Evolutionary conservation across 176 grass and related monocot species (phyloP).

Genomic region (Aegilops sharonensis): DNA sequence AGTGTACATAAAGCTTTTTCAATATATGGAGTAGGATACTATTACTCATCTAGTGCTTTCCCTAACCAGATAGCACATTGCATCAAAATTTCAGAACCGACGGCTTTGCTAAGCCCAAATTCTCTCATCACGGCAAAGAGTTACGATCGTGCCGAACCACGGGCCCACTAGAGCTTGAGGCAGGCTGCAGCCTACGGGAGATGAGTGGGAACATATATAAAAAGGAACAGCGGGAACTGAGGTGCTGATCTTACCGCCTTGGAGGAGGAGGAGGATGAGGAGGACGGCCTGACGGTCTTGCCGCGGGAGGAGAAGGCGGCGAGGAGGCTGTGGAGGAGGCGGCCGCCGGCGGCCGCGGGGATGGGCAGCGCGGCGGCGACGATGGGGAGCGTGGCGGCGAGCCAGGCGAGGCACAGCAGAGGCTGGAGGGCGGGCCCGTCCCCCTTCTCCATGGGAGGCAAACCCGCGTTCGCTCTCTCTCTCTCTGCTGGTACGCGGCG

Average conservation of each 20-base stretch:
- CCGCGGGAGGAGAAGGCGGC: constrained; percentile 38
- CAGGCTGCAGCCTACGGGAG: background rate
- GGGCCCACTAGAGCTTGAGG: too few species aligned
- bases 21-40: background rate
- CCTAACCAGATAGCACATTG: background rate
- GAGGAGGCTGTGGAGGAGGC: constrained; percentile 37
- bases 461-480: too few species aligned
- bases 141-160: background rate
- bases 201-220: background rate
- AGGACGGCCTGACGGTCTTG: constrained; percentile 44
- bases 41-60: background rate
- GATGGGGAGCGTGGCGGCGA: constrained; percentile 51
- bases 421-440: constrained; percentile 18
- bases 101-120: background rate
- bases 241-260: constrained; percentile 36
- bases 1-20: background rate
- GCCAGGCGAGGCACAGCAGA: constrained; percentile 47
- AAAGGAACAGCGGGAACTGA: background rate
- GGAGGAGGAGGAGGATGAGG: constrained; percentile 26
- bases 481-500: background rate
- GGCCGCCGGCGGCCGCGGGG: constrained; percentile 30
- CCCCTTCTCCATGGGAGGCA: constrained; percentile 33
- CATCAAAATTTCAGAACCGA: background rate
- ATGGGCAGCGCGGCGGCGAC: constrained; percentile 44
- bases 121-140: background rate